Conservation (phyloP, 2,329 filamentous ascomycete genomes). For the Chrysoporthe cubensis region DNA sequence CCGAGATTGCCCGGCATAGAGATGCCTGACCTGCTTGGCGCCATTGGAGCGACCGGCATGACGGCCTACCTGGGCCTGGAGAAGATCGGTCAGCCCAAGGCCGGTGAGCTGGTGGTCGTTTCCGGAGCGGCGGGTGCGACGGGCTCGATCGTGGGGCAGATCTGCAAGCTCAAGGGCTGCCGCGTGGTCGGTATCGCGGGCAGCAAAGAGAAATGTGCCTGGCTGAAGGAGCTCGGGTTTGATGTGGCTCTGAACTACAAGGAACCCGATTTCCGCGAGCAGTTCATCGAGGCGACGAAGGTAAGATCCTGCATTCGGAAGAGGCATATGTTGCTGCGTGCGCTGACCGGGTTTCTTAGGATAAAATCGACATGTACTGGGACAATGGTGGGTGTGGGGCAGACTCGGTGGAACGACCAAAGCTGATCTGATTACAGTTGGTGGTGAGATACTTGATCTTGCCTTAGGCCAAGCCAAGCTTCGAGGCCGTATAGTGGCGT, state of each 20-base stretch:
- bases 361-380: conserved; percentile 69
- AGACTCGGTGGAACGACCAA: neutral
- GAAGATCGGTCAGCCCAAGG: conserved; percentile 63
- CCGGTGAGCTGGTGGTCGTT: conserved; percentile 69
- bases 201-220: conserved; percentile 60
- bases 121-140: conserved; percentile 70
- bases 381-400: conserved; percentile 55
- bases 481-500: conserved; percentile 70
- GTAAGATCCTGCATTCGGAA: neutral
- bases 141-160: conserved; percentile 68
- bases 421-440: conserved; percentile 47
- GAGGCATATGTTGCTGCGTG: conserved; percentile 31
- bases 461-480: conserved; percentile 66
- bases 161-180: conserved; percentile 66
- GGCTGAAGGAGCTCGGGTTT: conserved; percentile 67
- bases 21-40: conserved; percentile 57
- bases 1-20: conserved; percentile 35
- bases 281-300: conserved; percentile 62
- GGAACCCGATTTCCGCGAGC: conserved; percentile 60
- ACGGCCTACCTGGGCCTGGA: conserved; percentile 71
- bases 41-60: conserved; percentile 62
- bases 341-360: conserved; percentile 33
- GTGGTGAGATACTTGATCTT: conserved; percentile 71
- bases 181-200: conserved; percentile 60
- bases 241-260: conserved; percentile 74